Base-by-base conservation (phyloP, 2,329 filamentous ascomycete genomes). In the Alternaria sp. region DNA sequence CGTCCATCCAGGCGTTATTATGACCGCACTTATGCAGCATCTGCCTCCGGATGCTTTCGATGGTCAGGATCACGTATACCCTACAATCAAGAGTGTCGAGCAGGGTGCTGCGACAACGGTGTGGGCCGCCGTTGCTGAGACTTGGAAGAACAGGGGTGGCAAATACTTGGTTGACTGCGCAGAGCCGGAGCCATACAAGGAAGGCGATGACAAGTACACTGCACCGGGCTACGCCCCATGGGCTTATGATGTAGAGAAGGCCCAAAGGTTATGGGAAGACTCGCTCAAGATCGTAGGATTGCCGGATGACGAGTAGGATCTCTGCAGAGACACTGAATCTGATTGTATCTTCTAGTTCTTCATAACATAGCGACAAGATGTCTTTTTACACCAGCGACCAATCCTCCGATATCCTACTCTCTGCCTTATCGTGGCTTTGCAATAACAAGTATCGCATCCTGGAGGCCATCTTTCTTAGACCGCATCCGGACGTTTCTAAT, bases 71-170 rank as follows among this genome's bases (percentile, higher is more conserved):
- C 45, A 44, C 16, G 61, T 70, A 30, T 32, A 54, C 11, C 58
- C 58, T 10, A 48, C 54, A 5, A 65, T 70, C 46, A 65, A 64
- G 45, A 68, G 51, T 30, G 53, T 77, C 2, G 78, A 75, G 27
- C 84, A 85, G 65, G 84, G 84, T 2, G 84, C 84, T 20, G 82
- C 84, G 0, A 85, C 84, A 10, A 77, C 77, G 4, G 76, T 84
- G 0, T 83, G 77, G 74, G 83, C 81, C 0, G 83, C 81, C 0
- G 64, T 82, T 3, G 76, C 69, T 3, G 77, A 73, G 53, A 79
- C 78, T 27, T 81, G 78, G 75, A 81, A 84, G 69, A 80, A 76
- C 2, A 81, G 77, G 62, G 85, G 83, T 3, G 83, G 83, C 4
- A 78, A 74, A 61, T 86, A 84, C 64, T 65, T 86, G 27, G 75